Evolutionary conservation across 176 grass and related monocot species (phyloP).

Genomic region (Eremochloa ophiuroides): DNA sequence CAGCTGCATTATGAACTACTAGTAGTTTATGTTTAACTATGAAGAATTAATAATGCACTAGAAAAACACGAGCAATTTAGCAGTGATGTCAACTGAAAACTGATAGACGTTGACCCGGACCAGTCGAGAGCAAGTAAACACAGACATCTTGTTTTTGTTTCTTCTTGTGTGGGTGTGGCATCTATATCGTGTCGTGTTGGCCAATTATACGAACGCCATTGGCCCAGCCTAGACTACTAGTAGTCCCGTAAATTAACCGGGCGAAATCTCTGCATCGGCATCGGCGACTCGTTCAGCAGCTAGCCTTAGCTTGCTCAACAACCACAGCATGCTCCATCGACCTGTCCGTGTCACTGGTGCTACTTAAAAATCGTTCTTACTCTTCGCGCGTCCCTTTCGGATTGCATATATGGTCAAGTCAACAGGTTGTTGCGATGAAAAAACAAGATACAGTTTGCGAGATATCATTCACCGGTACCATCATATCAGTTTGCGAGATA

Average conservation of each 20-base stretch:
- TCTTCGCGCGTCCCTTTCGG: background rate
- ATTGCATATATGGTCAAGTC: background rate
- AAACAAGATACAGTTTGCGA: no score
- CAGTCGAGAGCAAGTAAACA: background rate
- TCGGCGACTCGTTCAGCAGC: background rate
- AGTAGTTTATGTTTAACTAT: background rate
- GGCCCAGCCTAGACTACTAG: background rate
- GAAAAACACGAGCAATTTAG: background rate
- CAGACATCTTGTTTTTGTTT: no score
- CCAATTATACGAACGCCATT: conserved; percentile 14
- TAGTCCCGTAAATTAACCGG: conserved; percentile 17
- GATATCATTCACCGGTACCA: no score
- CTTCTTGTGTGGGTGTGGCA: no score
- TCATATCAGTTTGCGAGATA: no score
- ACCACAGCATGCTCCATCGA: conserved; percentile 6
- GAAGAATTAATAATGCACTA: background rate
- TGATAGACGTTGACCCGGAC: background rate
- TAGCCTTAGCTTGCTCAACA: background rate
- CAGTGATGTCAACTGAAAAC: background rate
- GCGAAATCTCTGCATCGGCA: conserved; percentile 3
- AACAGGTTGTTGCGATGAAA: no score
- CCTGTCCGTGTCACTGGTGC: no score
- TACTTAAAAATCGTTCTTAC: no score
- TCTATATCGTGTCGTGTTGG: background rate
- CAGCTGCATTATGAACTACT: background rate